Base-by-base conservation (phyloP, 805 yeast genomes). In the Ogataea angusta region DNA sequence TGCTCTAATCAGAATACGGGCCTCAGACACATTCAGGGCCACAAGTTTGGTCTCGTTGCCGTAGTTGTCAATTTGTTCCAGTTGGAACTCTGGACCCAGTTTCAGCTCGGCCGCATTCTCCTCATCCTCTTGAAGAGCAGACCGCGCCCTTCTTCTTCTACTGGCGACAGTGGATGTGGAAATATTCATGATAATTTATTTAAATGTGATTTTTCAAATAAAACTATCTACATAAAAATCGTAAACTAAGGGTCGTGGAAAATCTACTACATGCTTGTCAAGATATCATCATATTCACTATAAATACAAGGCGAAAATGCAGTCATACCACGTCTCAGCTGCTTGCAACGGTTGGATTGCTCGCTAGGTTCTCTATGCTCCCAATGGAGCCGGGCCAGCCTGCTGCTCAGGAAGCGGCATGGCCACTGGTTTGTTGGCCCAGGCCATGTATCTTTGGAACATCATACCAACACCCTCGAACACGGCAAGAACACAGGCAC, bases 401-500 rank as follows among this genome's bases (percentile, higher is more conserved):
- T 52, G 62, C 52, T 64, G 67, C 19, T 69, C 80, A 35, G 81
- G 80, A 38, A 74, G 55, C 25, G 80, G 79, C 49, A 78, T 78
- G 32, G 81, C 80, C 59, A 76, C 70, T 22, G 87, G 88, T 53
- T 80, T 79, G 61, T 86, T 89, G 47, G 80, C 82, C 76, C 79
- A 76, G 22, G 96, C 95, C 75, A 85, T 78, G 59, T 80, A 78
- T 70, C 97, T 80, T 66, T 85, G 95, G 76, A 91, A 79, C 80
- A 90, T 86, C 76, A 91, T 78, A 60, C 98, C 98, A 37, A 88
- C 97, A 75, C 99, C 99, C 71, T 93, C 99, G 57, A 93, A 85
- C 38, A 88, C 93, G 60, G 96, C 99, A 60, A 93, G 75, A 54
- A 93, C 78, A 75, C 96, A 86, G 25, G 96, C 98, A 80, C 99